Percentiles rank a stretch among this genome's conserved stretches.
Evolutionary conservation across 2,329 filamentous ascomycete species (phyloP).

Genomic region (Ceratocystis eucalypticola): DNA sequence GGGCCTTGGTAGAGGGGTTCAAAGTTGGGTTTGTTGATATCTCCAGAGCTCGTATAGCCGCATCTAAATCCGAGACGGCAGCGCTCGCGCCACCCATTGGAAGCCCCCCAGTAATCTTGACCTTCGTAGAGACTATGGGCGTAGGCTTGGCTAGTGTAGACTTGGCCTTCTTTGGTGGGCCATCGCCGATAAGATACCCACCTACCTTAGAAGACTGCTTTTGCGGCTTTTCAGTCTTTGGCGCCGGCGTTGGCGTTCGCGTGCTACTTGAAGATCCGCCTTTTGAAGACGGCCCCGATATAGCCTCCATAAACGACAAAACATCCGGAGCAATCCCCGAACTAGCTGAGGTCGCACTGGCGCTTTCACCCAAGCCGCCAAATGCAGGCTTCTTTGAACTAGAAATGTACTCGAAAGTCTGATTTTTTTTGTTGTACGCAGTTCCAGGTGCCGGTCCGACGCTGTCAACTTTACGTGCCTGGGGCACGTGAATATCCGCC

Average conservation of each 20-base stretch:
- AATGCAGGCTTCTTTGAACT: conserved; percentile 14
- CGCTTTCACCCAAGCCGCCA: not conserved
- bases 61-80: conserved; percentile 55
- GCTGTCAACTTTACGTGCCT: conserved; percentile 49
- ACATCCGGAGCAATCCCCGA: conserved; percentile 4
- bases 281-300: conserved; percentile 7
- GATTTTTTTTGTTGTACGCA: conserved; percentile 60
- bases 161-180: conserved; percentile 35
- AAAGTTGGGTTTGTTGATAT: conserved; percentile 78
- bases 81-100: conserved; percentile 73
- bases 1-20: conserved; percentile 38
- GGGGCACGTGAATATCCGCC: conserved; percentile 47
- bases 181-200: conserved; percentile 66
- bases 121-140: conserved; percentile 39
- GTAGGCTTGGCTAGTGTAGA: conserved; percentile 39
- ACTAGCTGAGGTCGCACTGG: not conserved
- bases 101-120: conserved; percentile 60
- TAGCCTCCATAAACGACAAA: not conserved
- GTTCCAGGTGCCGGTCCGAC: conserved; percentile 49
- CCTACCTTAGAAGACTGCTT: conserved; percentile 52
- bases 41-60: conserved; percentile 78
- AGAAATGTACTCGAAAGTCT: conserved; percentile 60
- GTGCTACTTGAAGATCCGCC: conserved; percentile 20
- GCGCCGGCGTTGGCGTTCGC: conserved; percentile 25
- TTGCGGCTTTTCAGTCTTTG: conserved; percentile 39